Base-by-base conservation (phyloP, 176 grass and related monocot genomes). In the Tillandsia fasciculata region DNA sequence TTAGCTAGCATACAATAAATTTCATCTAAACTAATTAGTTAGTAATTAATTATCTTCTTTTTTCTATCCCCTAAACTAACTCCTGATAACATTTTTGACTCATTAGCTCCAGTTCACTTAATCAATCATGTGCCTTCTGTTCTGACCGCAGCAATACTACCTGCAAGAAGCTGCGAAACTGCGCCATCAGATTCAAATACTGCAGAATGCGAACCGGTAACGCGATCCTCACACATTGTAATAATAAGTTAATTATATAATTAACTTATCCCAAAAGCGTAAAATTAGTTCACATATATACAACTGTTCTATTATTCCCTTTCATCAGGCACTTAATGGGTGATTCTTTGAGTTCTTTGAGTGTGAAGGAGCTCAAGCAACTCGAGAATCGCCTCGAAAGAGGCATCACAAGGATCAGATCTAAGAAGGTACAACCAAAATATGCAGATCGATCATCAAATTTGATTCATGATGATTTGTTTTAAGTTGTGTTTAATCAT, bases 161-260 rank as follows among this genome's bases (percentile, higher is more conserved):
- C 84, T 90, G 82, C 94, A 99, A 77, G 94, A 99, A 82, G 53
- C 70, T 51, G 69, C 77, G 11, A 99, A 93, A 69, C 52, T 99
- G 75, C 78, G 29, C n/a, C 80, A 90, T 64, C 90, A 99, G 56
- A 90, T 93, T 52, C 94, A 99, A 78, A 87, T 88, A 83, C 71
- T 99, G 70, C 80, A 93, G 23, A 99, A 79, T 33, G 85, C 84
- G 28, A 93, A 99, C 84, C 89, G 69, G 94, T 93, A 74, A 80
- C 33, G 12, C 13, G 12, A 66, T 66, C 26, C 20, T 29, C 64
- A 28, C 27, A 48, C 14, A 48, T 11, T 7, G 64, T 14, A 5
- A 8, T 10, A 18, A 22, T 47, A 50, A 6, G 7, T 18, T n/a
- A n/a, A n/a, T n/a, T n/a, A 56, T 56, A n/a, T 23, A 61, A 23